Evolutionary conservation across 805 yeast genomes (phyloP).

Genomic region (Candida mattraensis): DNA sequence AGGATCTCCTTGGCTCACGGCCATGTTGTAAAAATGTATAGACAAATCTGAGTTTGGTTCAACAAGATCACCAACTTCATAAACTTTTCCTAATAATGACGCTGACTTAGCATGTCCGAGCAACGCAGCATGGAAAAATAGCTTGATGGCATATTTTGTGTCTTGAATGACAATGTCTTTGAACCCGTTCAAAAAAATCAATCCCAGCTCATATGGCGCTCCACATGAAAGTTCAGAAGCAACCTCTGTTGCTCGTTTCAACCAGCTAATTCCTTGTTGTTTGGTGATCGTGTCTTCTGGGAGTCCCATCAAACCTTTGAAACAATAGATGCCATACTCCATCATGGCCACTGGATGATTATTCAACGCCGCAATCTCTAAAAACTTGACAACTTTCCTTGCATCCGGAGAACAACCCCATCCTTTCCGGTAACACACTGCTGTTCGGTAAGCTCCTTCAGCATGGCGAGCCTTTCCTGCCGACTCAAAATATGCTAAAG

Average conservation of each 20-base stretch:
- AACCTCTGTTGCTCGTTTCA: slow-evolving; percentile 78
- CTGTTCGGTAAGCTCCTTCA: slow-evolving; percentile 88
- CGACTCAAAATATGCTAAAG: slow-evolving; percentile 72
- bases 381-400: slow-evolving; percentile 76
- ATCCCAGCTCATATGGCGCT: slow-evolving; percentile 93
- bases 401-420: slow-evolving; percentile 89
- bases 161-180: slow-evolving; percentile 85
- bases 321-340: slow-evolving; percentile 84
- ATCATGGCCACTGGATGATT: slow-evolving; percentile 98
- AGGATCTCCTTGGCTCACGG: slow-evolving; percentile 86
- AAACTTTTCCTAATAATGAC: slow-evolving; percentile 73
- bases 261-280: slow-evolving; percentile 90
- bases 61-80: slow-evolving; percentile 76
- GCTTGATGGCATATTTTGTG: slow-evolving; percentile 76
- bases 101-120: slow-evolving; percentile 84
- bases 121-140: slow-evolving; percentile 85
- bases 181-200: slow-evolving; percentile 81
- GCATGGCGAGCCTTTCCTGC: slow-evolving; percentile 95
- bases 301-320: slow-evolving; percentile 82
- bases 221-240: slow-evolving; percentile 85
- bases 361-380: slow-evolving; percentile 83
- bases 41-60: slow-evolving; percentile 81
- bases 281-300: slow-evolving; percentile 65
- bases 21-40: slow-evolving; percentile 89
- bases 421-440: slow-evolving; percentile 91